These are phyloP conservation scores for Annulohypoxylon moriforme DNA, from an alignment of 495 filamentous ascomycete species.

Conservation along the genomic window DNA sequence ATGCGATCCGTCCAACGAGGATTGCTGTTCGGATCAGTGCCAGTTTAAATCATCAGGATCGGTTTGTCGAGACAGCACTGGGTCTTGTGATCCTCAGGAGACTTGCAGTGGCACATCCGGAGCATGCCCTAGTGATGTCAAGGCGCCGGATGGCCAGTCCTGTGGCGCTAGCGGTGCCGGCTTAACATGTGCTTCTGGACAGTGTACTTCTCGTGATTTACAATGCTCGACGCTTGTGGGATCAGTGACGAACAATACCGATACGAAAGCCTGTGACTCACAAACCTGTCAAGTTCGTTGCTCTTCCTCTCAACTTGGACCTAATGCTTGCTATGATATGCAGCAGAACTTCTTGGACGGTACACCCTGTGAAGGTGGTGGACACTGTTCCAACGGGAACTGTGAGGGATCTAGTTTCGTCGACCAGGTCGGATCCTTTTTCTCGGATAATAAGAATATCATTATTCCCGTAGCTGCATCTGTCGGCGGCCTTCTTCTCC, in stretches of 20 bases:
- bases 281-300: constrained; percentile 81
- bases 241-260: constrained; percentile 75
- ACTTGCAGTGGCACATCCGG: constrained; percentile 78
- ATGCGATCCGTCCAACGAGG: constrained; percentile 91
- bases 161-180: constrained; percentile 69
- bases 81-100: constrained; percentile 86
- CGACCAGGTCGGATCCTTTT: constrained; percentile 73
- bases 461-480: constrained; percentile 78
- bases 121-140: constrained; percentile 77
- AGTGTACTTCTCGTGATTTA: constrained; percentile 91
- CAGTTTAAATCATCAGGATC: constrained; percentile 73
- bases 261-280: constrained; percentile 83
- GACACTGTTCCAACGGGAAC: constrained; percentile 77
- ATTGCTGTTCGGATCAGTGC: constrained; percentile 82
- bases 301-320: constrained; percentile 73
- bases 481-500: constrained; percentile 73
- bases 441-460: constrained; percentile 75
- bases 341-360: constrained; percentile 96
- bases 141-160: constrained; percentile 71
- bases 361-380: constrained; percentile 85
- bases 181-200: constrained; percentile 88
- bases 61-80: constrained; percentile 82
- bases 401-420: constrained; percentile 72
- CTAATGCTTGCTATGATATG: constrained; percentile 74
- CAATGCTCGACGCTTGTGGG: constrained; percentile 93